phyloP scores from a whole-genome alignment of 2,329 filamentous ascomycete genomes.

The Epichloe sylvatica region DNA sequence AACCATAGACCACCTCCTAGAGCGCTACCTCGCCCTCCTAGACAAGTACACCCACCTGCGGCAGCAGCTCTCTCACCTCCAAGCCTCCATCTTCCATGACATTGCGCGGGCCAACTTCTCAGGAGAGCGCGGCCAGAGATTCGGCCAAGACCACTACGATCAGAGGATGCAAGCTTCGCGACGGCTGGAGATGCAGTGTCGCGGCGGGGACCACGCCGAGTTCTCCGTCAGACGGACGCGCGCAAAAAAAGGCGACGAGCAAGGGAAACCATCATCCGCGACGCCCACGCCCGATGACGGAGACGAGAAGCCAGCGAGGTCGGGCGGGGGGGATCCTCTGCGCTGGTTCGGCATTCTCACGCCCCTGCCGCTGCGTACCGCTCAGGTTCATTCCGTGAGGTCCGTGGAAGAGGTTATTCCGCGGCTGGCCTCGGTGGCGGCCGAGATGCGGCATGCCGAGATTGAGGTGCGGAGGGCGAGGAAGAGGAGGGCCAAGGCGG shows the following conservation, averaged over 20 bases:
- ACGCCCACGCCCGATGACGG: neutral
- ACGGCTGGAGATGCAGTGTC: slow-evolving; percentile 7
- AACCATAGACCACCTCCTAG: slow-evolving; percentile 48
- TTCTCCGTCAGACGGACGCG: neutral
- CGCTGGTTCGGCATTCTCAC: slow-evolving; percentile 43
- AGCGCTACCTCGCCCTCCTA: slow-evolving; percentile 50
- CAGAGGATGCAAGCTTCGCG: slow-evolving; percentile 53
- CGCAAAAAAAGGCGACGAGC: neutral
- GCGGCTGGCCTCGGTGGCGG: slow-evolving; percentile 40
- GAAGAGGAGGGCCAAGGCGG: slow-evolving; percentile 39
- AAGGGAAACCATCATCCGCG: neutral
- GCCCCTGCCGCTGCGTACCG: slow-evolving; percentile 37
- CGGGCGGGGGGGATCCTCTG: slow-evolving; percentile 28
- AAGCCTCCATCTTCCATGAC: slow-evolving; percentile 41
- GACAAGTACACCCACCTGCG: slow-evolving; percentile 53
- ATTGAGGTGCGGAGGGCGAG: slow-evolving; percentile 50
- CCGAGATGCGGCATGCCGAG: slow-evolving; percentile 51
- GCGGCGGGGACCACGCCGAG: neutral
- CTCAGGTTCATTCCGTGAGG: slow-evolving; percentile 44
- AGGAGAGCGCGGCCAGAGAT: slow-evolving; percentile 47
- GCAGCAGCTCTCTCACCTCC: slow-evolving; percentile 35
- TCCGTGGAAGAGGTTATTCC: slow-evolving; percentile 45
- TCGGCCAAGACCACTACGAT: slow-evolving; percentile 59
- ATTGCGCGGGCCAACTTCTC: slow-evolving; percentile 66
- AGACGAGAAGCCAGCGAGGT: neutral